A percentile compares a stretch with the other conserved stretches of the same genome.
These are phyloP conservation scores for Penicillium sp. DNA, from an alignment of 2,329 filamentous ascomycete species.

Conservation along the genomic window DNA sequence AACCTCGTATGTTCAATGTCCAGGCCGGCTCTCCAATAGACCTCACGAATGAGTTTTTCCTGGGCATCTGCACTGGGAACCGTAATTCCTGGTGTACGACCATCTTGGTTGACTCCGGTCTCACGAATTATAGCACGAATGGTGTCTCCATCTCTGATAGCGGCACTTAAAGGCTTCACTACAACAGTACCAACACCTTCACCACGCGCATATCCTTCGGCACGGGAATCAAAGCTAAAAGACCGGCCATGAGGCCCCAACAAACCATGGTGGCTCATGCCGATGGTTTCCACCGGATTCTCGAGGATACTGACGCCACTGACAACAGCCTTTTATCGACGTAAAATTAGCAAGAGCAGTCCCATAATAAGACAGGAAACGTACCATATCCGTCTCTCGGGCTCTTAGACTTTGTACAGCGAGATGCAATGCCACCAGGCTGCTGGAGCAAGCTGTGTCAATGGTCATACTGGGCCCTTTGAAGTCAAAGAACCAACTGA, in stretches of 20 bases:
- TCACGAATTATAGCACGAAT: slow-evolving; percentile 36
- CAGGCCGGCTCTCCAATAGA: slow-evolving; percentile 33
- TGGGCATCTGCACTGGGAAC: slow-evolving; percentile 42
- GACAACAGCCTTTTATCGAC: slow-evolving; percentile 32
- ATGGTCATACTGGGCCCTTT: slow-evolving; percentile 34
- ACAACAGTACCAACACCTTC: slow-evolving; percentile 36
- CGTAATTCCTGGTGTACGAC: slow-evolving; percentile 46
- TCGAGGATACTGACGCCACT: slow-evolving; percentile 41
- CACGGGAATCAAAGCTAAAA: slow-evolving; percentile 33
- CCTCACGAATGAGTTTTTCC: slow-evolving; percentile 32
- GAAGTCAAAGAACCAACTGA: slow-evolving; percentile 30
- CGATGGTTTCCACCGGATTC: slow-evolving; percentile 30
- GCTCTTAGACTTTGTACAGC: slow-evolving; percentile 35
- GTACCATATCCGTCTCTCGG: slow-evolving; percentile 26
- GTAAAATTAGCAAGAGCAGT: too few species aligned
- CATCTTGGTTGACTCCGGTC: slow-evolving; percentile 32
- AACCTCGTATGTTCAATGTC: slow-evolving; percentile 24
- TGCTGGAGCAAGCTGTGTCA: slow-evolving; percentile 45
- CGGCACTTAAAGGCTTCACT: slow-evolving; percentile 31
- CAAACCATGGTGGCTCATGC: slow-evolving; percentile 38
- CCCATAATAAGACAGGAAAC: background rate
- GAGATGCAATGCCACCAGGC: slow-evolving; percentile 38
- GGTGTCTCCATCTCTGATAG: slow-evolving; percentile 35
- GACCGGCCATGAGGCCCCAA: slow-evolving; percentile 37
- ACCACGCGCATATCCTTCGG: slow-evolving; percentile 38